Conservation (phyloP, 805 yeast species). For the Suhomyces sp. region DNA sequence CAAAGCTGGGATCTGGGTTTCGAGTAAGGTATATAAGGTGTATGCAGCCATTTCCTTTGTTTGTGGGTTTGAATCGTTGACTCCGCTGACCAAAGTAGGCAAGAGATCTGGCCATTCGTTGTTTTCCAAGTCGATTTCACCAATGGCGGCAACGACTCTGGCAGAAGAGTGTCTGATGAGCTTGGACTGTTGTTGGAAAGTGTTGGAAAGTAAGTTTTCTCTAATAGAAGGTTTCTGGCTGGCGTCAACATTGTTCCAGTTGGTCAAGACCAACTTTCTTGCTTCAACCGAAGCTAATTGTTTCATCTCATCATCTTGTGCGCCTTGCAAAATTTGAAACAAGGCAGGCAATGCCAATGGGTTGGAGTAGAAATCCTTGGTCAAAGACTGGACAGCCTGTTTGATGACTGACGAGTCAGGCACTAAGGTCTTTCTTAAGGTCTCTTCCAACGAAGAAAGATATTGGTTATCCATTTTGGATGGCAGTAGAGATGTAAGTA, state of each 20-base stretch:
- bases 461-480: constrained; percentile 65
- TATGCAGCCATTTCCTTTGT: constrained; percentile 81
- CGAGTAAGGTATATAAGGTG: constrained; percentile 74
- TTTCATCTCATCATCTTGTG: constrained; percentile 67
- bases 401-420: constrained; percentile 83
- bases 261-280: constrained; percentile 70
- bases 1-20: constrained; percentile 60
- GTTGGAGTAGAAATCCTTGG: constrained; percentile 69
- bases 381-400: constrained; percentile 72
- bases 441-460: constrained; percentile 68
- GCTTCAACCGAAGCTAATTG: constrained; percentile 97
- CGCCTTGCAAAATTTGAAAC: constrained; percentile 73
- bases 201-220: constrained; percentile 61
- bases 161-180: constrained; percentile 85
- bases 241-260: constrained; percentile 61
- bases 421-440: constrained; percentile 71
- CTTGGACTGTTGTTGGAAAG: constrained; percentile 63
- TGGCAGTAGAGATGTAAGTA: not conserved
- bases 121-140: constrained; percentile 63
- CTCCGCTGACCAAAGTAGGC: constrained; percentile 65
- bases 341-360: constrained; percentile 76
- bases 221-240: constrained; percentile 59
- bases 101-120: constrained; percentile 74
- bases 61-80: constrained; percentile 42
- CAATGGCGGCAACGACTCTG: constrained; percentile 85